A percentile compares a stretch with the other conserved stretches of the same genome.
phyloP scores from a whole-genome alignment of 139 green algal species.

The Marvania coccoides region DNA sequence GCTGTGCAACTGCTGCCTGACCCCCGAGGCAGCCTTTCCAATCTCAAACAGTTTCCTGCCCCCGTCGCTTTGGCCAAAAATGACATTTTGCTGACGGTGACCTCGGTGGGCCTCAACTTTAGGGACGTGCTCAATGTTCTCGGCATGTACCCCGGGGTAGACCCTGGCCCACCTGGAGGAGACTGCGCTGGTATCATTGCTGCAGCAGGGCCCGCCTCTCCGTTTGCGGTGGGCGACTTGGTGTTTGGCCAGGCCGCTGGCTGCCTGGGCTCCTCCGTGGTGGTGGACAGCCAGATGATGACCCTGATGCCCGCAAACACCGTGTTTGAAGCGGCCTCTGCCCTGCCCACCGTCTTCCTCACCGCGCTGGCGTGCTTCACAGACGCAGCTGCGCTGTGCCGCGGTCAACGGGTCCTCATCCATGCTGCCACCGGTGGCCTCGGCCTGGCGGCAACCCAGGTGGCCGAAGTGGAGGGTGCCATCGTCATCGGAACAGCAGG shows the following conservation, averaged over 20 bases:
- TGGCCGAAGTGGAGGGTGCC: constrained; percentile 30
- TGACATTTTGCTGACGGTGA: constrained; percentile 24
- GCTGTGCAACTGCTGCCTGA: constrained; percentile 12
- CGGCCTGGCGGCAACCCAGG: constrained; percentile 45
- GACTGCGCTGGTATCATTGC: constrained; percentile 39
- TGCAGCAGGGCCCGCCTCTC: not conserved
- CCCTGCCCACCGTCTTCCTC: constrained; percentile 68
- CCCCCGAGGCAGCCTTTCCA: constrained; percentile 43
- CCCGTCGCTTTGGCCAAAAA: not conserved
- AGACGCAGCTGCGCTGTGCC: not conserved
- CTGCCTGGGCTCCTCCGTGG: constrained; percentile 52
- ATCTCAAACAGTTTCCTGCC: constrained; percentile 25
- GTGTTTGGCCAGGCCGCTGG: constrained; percentile 70
- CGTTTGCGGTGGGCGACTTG: constrained; percentile 23
- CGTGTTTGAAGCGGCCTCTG: constrained; percentile 43
- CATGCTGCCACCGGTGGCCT: constrained; percentile 22
- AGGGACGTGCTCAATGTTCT: constrained; percentile 47
- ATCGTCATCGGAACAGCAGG: constrained; percentile 37
- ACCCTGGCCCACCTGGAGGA: constrained; percentile 26
- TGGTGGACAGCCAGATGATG: constrained; percentile 27
- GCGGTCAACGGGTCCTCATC: not conserved
- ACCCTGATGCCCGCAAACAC: not conserved
- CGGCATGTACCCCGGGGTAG: constrained; percentile 47
- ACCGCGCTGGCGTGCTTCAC: constrained; percentile 33
- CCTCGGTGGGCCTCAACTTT: constrained; percentile 45